phyloP scores from a whole-genome alignment of 129 eudicot genomes.

The Flaveria trinervia region DNA sequence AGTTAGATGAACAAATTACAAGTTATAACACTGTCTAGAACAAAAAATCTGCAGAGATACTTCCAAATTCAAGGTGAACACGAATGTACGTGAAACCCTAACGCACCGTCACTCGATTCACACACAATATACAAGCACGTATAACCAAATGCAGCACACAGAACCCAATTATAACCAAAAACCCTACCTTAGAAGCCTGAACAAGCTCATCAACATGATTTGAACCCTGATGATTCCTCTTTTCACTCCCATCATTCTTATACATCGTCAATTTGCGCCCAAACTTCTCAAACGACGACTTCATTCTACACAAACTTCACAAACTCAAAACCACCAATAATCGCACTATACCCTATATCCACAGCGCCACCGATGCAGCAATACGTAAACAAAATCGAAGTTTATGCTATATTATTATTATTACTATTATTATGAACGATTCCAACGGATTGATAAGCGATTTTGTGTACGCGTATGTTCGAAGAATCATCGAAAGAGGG shows the following conservation, averaged over 20 bases:
- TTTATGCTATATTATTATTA: constrained; percentile 1
- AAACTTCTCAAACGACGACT: constrained; percentile 68
- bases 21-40: background rate
- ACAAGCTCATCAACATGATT: constrained; percentile 56
- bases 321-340: constrained; percentile 1
- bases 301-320: constrained; percentile 41
- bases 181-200: constrained; percentile 73
- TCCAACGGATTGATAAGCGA: too few species aligned
- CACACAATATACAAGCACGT: background rate
- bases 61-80: background rate
- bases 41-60: background rate
- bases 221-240: constrained; percentile 47
- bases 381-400: background rate
- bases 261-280: constrained; percentile 62
- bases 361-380: background rate
- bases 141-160: constrained; percentile 17
- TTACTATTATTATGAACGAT: too few species aligned
- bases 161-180: background rate
- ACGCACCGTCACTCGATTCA: background rate
- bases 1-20: background rate
- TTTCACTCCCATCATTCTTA: constrained; percentile 52
- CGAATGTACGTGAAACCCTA: constrained; percentile 24
- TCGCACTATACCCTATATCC: background rate
- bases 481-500: constrained; percentile 30
- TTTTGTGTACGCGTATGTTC: background rate